Evolutionary conservation across 1,284 basidiomycete genomes (phyloP), one percentile per base, ranked within the genome.

Genomic region (Phellopilus nigrolimitatus): DNA sequence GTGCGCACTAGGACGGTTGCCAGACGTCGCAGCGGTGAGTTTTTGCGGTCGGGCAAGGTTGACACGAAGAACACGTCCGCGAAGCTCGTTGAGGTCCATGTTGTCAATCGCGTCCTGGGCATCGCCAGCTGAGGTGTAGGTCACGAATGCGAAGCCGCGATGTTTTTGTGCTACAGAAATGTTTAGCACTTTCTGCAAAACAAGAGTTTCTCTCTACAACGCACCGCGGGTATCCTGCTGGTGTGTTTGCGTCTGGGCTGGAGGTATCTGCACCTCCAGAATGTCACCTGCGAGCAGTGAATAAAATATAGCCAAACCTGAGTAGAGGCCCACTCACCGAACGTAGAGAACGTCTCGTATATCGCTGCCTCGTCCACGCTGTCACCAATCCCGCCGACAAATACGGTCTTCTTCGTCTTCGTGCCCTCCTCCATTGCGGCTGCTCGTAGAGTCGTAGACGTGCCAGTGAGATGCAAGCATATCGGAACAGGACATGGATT

Each of bases 21-120:
- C 81, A 51, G 73, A 71, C 24, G 78, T 75, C 57, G 86, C 82
- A 31, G 79, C 66, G 2, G 76, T 74, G 2, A 74, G 75, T 61
- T 86, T 89, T 72, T 81, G 77, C 3, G 85, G 85, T 33, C 83
- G 75, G 15, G 88, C 88, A 28, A 89, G 66, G 61, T 86, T 90
- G 40, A 89, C 87, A 64, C 85, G 87, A 55, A 91, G 66, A 21
- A 90, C 84, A 50, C 76, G 78, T 27, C 84, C 87, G 19, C 73
- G 71, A 28, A 90, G 68, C 63, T 90, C 88, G 60, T 91, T 91
- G 62, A 89, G 71, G 64, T 91, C 88, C 88, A 91, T 91, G 67
- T 91, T 91, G 71, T 91, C 88, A 56, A 91, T 91, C 40, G 88
- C 88, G 65, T 90, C 88, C 63, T 88, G 87, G 8, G 88, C 88